Conservation (phyloP, 495 filamentous ascomycete species). For the Venustampulla echinocandica region DNA sequence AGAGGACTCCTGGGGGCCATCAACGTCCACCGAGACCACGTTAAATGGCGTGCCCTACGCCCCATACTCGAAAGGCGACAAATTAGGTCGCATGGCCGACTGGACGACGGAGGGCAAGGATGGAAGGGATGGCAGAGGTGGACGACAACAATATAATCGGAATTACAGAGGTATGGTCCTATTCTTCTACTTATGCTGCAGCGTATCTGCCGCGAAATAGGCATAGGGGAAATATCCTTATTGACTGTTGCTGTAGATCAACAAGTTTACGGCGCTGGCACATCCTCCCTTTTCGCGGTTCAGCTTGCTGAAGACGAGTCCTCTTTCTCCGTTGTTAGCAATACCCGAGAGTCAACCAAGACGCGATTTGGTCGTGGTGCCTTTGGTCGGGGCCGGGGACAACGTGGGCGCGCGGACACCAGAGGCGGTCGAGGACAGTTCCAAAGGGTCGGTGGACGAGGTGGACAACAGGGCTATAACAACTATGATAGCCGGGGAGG, state of each 20-base stretch:
- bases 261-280: constrained; percentile 90
- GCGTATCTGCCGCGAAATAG: constrained; percentile 7
- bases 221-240: neutral
- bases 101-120: constrained; percentile 96
- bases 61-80: constrained; percentile 96
- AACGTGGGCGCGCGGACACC: constrained; percentile 45
- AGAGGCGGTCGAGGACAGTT: constrained; percentile 56
- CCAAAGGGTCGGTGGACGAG: constrained; percentile 60
- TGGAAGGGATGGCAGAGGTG: constrained; percentile 60
- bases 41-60: constrained; percentile 93
- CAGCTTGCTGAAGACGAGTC: constrained; percentile 92
- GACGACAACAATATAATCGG: constrained; percentile 79
- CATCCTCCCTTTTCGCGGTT: constrained; percentile 77
- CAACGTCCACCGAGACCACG: constrained; percentile 70
- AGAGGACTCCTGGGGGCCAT: constrained; percentile 78
- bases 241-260: constrained; percentile 55
- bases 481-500: constrained; percentile 54
- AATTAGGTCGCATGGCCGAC: constrained; percentile 97
- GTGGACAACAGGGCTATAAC: constrained; percentile 49
- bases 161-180: constrained; percentile 81
- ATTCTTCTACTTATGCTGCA: constrained; percentile 12
- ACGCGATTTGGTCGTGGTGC: constrained; percentile 81
- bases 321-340: constrained; percentile 96
- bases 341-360: constrained; percentile 75
- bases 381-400: constrained; percentile 77